These are phyloP conservation scores for Vanrija sp. DNA, from an alignment of 1,284 basidiomycete species.

Conservation along the genomic window DNA sequence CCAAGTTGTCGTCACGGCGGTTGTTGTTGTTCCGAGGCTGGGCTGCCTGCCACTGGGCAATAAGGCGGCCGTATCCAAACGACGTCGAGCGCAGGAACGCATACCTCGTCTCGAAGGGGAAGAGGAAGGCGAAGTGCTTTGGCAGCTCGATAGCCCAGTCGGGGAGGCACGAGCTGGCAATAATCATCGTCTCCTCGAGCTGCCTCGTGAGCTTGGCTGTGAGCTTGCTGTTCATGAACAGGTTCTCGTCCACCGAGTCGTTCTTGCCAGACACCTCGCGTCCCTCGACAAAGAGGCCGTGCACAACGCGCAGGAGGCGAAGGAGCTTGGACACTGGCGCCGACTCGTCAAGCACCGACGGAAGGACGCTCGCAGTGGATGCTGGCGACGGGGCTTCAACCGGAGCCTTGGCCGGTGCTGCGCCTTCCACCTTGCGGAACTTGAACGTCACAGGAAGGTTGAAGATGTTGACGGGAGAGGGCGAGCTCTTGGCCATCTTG, in stretches of 20 bases:
- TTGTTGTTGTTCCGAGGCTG: conserved; percentile 64
- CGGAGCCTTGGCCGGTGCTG: conserved; percentile 53
- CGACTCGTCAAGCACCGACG: conserved; percentile 74
- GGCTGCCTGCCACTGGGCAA: conserved; percentile 83
- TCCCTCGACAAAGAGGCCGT: conserved; percentile 64
- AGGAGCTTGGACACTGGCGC: conserved; percentile 86
- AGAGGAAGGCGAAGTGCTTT: conserved; percentile 92
- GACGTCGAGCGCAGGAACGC: conserved; percentile 95
- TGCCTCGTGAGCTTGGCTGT: conserved; percentile 97
- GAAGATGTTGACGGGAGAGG: conserved; percentile 13
- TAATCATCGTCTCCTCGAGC: conserved; percentile 96
- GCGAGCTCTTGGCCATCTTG: conserved; percentile 21
- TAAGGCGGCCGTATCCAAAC: conserved; percentile 91
- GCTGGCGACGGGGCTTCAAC: conserved; percentile 38
- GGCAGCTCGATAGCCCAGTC: conserved; percentile 95
- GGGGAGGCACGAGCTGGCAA: conserved; percentile 91
- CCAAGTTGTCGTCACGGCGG: conserved; percentile 81
- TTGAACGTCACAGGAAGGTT: conserved; percentile 57
- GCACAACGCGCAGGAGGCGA: conserved; percentile 79
- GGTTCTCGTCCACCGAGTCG: conserved; percentile 59
- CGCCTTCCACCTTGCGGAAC: conserved; percentile 87
- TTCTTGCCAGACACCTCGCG: conserved; percentile 20
- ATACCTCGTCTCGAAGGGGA: conserved; percentile 96
- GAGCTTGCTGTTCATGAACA: conserved; percentile 96
- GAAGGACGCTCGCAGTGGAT: conserved; percentile 43